Percentiles rank a stretch among this genome's conserved stretches.
These are phyloP conservation scores for Coniosporium apollinis DNA, from an alignment of 495 filamentous ascomycete species.

Conservation along the genomic window DNA sequence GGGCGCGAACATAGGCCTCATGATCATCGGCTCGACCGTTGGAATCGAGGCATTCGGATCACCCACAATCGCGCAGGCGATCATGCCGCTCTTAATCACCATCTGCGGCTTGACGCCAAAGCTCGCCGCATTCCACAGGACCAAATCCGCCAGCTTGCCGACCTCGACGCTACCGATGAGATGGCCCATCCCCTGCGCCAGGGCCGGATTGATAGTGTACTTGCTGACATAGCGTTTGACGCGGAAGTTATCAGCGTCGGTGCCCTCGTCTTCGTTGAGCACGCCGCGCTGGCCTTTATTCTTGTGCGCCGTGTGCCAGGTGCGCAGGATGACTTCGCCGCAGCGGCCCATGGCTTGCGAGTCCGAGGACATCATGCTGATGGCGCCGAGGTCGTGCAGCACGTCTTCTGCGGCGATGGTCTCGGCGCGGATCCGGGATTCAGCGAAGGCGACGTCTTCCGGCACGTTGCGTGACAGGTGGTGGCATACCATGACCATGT, in stretches of 20 bases:
- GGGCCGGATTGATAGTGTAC: slow-evolving; percentile 92
- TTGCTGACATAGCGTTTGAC: slow-evolving; percentile 92
- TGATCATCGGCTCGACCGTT: slow-evolving; percentile 71
- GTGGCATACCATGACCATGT: slow-evolving; percentile 99
- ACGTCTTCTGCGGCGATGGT: slow-evolving; percentile 98
- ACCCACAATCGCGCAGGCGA: slow-evolving; percentile 77
- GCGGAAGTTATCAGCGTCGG: slow-evolving; percentile 78
- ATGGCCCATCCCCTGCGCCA: slow-evolving; percentile 88
- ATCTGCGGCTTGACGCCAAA: slow-evolving; percentile 79
- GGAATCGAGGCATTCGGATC: slow-evolving; percentile 91
- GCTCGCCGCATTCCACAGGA: slow-evolving; percentile 70
- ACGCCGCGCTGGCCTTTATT: slow-evolving; percentile 78
- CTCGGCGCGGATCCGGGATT: slow-evolving; percentile 85
- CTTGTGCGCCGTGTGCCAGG: slow-evolving; percentile 98
- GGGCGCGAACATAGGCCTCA: slow-evolving; percentile 73
- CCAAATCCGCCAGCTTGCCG: slow-evolving; percentile 83
- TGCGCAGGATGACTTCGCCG: slow-evolving; percentile 85
- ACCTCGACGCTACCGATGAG: slow-evolving; percentile 75
- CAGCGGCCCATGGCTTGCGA: slow-evolving; percentile 96
- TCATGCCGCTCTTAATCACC: slow-evolving; percentile 85
- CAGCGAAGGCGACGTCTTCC: slow-evolving; percentile 92
- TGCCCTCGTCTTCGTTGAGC: slow-evolving; percentile 61
- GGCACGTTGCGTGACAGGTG: slow-evolving; percentile 83
- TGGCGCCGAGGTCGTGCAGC: slow-evolving; percentile 86
- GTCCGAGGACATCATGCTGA: slow-evolving; percentile 96